Conservation (phyloP, 202 grass and related monocot genomes). For the Dendrocalamus latiflorus region DNA sequence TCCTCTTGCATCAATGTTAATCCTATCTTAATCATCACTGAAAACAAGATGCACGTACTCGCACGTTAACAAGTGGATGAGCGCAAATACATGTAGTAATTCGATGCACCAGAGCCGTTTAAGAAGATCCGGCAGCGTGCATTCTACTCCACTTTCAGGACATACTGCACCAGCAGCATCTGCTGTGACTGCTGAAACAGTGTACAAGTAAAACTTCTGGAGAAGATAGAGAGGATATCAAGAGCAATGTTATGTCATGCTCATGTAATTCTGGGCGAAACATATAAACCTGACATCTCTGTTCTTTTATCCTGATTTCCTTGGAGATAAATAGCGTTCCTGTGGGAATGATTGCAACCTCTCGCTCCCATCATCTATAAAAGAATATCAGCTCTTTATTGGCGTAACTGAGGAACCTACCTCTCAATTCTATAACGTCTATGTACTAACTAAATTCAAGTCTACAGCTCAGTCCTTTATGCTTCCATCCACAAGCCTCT, state of each 20-base stretch:
- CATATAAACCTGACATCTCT: neutral
- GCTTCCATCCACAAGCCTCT: neutral
- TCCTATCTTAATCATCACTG: neutral
- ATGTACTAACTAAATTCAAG: slow-evolving; percentile 22
- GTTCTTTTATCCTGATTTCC: neutral
- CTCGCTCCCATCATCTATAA: slow-evolving; percentile 30
- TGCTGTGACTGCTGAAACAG: neutral
- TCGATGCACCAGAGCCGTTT: neutral
- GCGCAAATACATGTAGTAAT: neutral
- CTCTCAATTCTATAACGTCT: slow-evolving; percentile 16
- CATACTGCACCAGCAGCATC: neutral
- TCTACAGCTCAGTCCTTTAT: neutral
- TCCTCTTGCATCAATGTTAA: slow-evolving; percentile 23
- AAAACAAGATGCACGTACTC: neutral
- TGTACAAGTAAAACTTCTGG: neutral
- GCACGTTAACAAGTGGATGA: neutral
- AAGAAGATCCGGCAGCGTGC: neutral
- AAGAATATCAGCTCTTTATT: slow-evolving; percentile 24
- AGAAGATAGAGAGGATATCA: neutral
- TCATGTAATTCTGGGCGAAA: neutral
- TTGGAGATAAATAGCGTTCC: neutral
- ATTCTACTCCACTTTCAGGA: neutral
- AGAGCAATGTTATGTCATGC: neutral
- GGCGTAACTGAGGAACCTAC: slow-evolving; percentile 4
- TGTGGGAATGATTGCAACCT: neutral